Percentiles rank a stretch among this genome's conserved stretches.
phyloP scores from a whole-genome alignment of 306 rosid species.

The Vigna angularis region DNA sequence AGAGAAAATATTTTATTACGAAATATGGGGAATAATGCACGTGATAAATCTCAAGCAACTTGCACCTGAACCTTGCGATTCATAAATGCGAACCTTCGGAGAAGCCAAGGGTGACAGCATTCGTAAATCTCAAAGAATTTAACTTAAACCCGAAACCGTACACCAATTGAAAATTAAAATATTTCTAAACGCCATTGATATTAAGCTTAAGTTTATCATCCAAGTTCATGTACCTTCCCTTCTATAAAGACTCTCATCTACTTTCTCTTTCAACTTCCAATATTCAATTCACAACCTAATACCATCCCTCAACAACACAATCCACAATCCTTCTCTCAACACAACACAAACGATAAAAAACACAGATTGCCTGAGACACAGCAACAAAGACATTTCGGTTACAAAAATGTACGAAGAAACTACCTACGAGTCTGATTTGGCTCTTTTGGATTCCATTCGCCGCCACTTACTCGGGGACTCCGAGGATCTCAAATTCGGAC shows the following conservation, averaged over 20 bases:
- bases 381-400: background rate
- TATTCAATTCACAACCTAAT: slow-evolving; percentile 31
- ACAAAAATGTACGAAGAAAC: slow-evolving; percentile 49
- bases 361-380: background rate
- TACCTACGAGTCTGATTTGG: slow-evolving; percentile 50
- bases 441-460: slow-evolving; percentile 63
- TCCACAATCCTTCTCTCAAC: no score
- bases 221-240: slow-evolving; percentile 54
- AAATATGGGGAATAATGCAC: slow-evolving; percentile 32
- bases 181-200: background rate
- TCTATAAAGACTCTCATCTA: slow-evolving; percentile 50
- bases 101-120: slow-evolving; percentile 40
- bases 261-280: slow-evolving; percentile 13
- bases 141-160: background rate
- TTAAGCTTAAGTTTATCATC: background rate
- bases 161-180: background rate
- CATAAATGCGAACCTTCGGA: slow-evolving; percentile 53
- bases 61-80: slow-evolving; percentile 29
- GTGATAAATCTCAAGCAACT: slow-evolving; percentile 47
- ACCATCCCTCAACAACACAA: no score
- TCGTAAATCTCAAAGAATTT: background rate
- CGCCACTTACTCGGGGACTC: slow-evolving; percentile 74
- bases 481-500: slow-evolving; percentile 41
- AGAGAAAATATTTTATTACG: background rate
- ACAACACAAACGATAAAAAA: no score